Evolutionary conservation across 2,329 filamentous ascomycete species (phyloP).

Genomic region (Aquanectria penicillioides): DNA sequence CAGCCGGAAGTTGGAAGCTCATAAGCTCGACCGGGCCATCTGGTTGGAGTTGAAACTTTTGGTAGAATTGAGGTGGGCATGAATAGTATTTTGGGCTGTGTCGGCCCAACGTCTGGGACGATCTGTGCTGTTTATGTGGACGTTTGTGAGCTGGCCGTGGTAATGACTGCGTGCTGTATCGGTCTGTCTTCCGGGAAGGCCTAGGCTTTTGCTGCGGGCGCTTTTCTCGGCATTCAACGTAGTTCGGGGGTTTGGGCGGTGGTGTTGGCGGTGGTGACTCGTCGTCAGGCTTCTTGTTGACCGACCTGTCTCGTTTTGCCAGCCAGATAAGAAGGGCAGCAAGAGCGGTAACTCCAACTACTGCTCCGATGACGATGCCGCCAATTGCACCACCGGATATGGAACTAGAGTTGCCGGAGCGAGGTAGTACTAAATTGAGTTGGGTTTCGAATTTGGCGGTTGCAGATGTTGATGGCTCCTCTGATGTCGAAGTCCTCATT

Average conservation of each 20-base stretch:
- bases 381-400: conserved; percentile 18
- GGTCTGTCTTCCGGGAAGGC: conserved; percentile 7
- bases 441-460: too few species aligned
- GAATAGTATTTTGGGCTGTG: neutral
- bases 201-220: too few species aligned
- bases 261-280: conserved; percentile 8
- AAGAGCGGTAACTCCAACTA: conserved; percentile 1
- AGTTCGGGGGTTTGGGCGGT: too few species aligned
- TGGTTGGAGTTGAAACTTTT: neutral
- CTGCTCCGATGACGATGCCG: conserved; percentile 11
- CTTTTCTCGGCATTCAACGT: too few species aligned
- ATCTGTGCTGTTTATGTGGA: neutral
- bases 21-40: conserved; percentile 11
- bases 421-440: neutral
- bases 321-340: conserved; percentile 15
- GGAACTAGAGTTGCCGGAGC: neutral
- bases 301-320: neutral
- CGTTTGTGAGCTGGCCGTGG: conserved; percentile 9
- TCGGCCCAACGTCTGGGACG: too few species aligned
- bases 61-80: neutral
- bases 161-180: too few species aligned
- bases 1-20: conserved; percentile 7
- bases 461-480: neutral
- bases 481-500: neutral
- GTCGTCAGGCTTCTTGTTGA: conserved; percentile 4